Evolutionary conservation across 441 rosid genomes (phyloP), one percentile per base, ranked within the genome.

Genomic region (Populus tomentosa): DNA sequence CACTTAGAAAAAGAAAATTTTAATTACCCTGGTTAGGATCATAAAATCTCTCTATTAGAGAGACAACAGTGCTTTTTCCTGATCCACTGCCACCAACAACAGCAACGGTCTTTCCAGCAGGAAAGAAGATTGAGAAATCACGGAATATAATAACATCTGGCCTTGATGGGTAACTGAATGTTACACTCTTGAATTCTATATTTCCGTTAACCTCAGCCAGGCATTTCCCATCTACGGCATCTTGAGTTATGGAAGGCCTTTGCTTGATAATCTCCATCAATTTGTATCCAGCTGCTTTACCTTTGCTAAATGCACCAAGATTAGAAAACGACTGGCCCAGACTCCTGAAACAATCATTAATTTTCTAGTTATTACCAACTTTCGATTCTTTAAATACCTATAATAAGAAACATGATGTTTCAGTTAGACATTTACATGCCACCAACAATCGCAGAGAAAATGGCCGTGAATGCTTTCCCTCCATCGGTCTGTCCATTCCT

Each of bases 401-500:
- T 33, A 30, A 9, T 26, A 6, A 50, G 62, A 70, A 42, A 74
- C 16, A 20, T 61, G 28, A 66, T 10, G 33, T 7, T 2, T 33
- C 11, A 56, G 80, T 50, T 76, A 38, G 70, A 76, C 74, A 75
- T 88, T 88, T 89, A 96, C 99, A 96, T 90, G 87, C 98, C 99
- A 85, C 99, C 99, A 80, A 96, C 99, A 83, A 96, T 94, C 73
- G 99, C 99, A 53, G 99, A 94, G 89, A 96, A 96, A 84, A 96
- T 91, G 6, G 99, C 98, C 0, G 99, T 96, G 88, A 96, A 96
- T 5, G 99, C 99, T 74, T 92, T 94, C 69, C 99, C 99, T 74
- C 98, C 99, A 81, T 96, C 99, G 0, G 92, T 92, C 85, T 87
- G 89, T 42, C 98, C 98, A 21, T 87, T 92, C 84, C 99, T 80